Percentiles rank a stretch among this genome's conserved stretches.
Conservation (phyloP, 805 yeast species). For the Ogataea nakhonphanomensis region DNA sequence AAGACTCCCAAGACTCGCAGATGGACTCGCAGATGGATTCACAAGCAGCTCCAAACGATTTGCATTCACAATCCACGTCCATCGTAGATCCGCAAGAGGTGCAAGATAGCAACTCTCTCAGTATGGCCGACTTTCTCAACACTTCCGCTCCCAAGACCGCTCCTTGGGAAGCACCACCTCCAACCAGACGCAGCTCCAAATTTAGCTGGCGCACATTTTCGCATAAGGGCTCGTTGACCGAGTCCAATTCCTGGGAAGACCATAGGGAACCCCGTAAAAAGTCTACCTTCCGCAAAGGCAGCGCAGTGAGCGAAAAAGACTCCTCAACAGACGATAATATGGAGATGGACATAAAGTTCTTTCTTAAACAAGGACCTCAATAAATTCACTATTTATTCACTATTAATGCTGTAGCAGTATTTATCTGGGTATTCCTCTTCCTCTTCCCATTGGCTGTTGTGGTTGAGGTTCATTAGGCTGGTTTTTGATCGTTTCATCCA, state of each 20-base stretch:
- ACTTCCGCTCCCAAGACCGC: slow-evolving; percentile 7
- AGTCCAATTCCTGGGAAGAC: slow-evolving; percentile 9
- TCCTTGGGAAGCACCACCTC: neutral
- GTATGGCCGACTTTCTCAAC: slow-evolving; percentile 17
- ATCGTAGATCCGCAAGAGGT: slow-evolving; percentile 5
- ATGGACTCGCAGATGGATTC: too few relatives aligned
- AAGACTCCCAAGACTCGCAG: too few relatives aligned
- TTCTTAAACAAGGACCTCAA: slow-evolving; percentile 18
- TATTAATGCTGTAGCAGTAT: neutral
- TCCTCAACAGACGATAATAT: slow-evolving; percentile 15
- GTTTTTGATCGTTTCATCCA: slow-evolving; percentile 88
- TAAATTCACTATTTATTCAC: neutral
- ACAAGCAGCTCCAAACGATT: neutral
- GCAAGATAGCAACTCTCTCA: slow-evolving; percentile 13
- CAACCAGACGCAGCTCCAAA: slow-evolving; percentile 22
- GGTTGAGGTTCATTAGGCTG: slow-evolving; percentile 53
- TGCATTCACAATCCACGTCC: neutral
- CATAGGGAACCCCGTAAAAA: slow-evolving; percentile 8
- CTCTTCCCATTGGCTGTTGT: slow-evolving; percentile 23
- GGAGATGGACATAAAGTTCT: slow-evolving; percentile 25
- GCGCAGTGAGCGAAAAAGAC: slow-evolving; percentile 19
- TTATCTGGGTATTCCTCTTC: slow-evolving; percentile 57
- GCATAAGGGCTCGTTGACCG: slow-evolving; percentile 21
- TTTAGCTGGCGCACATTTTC: slow-evolving; percentile 28
- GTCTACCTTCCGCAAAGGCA: slow-evolving; percentile 18